These are phyloP conservation scores for Nemania bipapillata DNA, from an alignment of 2,329 filamentous ascomycete species.

Conservation along the genomic window DNA sequence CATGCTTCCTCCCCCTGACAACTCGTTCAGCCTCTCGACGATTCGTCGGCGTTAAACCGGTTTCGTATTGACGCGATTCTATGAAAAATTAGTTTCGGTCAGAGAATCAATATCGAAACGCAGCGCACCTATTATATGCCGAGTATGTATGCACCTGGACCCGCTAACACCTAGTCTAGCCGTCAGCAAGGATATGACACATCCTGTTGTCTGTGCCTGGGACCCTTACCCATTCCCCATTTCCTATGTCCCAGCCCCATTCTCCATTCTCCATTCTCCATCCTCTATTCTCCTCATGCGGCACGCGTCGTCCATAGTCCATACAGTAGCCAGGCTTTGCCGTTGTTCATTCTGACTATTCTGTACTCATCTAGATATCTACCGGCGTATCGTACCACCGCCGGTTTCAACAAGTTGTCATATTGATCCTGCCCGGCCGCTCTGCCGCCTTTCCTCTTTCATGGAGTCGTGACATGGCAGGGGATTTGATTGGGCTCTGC, in stretches of 20 bases:
- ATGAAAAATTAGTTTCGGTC: conserved; percentile 19
- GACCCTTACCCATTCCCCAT: no score
- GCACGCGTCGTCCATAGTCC: background rate
- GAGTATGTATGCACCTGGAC: conserved; percentile 8
- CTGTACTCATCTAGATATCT: background rate
- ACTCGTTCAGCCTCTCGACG: conserved; percentile 32
- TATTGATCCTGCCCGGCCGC: background rate
- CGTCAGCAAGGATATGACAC: conserved; percentile 20
- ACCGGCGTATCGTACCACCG: background rate
- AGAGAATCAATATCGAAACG: background rate
- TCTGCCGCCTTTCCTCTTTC: no score
- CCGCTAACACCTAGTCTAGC: background rate
- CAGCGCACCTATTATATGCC: background rate
- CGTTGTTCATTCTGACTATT: background rate
- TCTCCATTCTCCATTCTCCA: background rate
- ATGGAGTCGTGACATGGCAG: no score
- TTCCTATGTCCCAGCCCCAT: no score
- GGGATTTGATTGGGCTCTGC: no score
- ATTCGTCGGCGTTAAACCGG: background rate
- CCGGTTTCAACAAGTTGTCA: background rate
- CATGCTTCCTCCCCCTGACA: conserved; percentile 7
- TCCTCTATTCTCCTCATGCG: background rate
- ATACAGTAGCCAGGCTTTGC: no score
- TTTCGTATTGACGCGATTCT: conserved; percentile 30
- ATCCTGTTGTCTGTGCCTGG: background rate